A percentile compares a stretch with the other conserved stretches of the same genome.
These are phyloP conservation scores for Glomus cerebriforme DNA, from an alignment of 192 early-diverging fungal species.

Conservation along the genomic window DNA sequence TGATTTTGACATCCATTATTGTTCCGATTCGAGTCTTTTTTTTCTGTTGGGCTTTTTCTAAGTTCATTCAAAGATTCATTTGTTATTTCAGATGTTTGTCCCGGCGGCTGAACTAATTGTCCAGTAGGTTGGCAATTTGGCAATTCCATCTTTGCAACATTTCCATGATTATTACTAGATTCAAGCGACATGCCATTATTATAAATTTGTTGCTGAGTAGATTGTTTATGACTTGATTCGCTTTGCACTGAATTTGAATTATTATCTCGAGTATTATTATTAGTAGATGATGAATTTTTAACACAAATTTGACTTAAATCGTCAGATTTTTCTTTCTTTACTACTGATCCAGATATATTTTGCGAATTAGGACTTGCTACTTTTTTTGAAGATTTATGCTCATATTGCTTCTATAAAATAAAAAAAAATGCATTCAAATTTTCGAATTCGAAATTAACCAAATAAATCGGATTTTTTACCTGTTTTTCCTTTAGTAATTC, in stretches of 20 bases:
- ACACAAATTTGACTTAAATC: not conserved
- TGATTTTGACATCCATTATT: not conserved
- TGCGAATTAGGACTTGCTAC: not conserved
- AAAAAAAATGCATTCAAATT: not conserved
- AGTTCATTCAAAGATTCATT: not conserved
- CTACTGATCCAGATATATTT: not conserved
- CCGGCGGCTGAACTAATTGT: no score
- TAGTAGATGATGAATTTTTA: not conserved
- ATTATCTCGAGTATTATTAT: not conserved
- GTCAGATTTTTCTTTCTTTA: not conserved
- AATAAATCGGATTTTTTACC: not conserved
- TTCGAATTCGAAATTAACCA: not conserved
- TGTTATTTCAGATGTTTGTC: no score
- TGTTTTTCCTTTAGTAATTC: not conserved
- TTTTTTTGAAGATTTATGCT: not conserved
- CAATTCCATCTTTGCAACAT: not conserved
- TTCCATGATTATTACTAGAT: not conserved
- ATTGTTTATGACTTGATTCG: no score
- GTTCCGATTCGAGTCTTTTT: not conserved
- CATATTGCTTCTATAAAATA: not conserved
- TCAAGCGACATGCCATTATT: not conserved
- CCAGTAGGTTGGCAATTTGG: not conserved
- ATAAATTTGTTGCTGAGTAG: no score
- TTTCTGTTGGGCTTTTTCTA: not conserved
- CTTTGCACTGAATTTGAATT: no score